Percentiles rank a stretch among this genome's conserved stretches.
Conservation (phyloP, 768 basidiomycete species). For the Rhizopogon rudus region DNA sequence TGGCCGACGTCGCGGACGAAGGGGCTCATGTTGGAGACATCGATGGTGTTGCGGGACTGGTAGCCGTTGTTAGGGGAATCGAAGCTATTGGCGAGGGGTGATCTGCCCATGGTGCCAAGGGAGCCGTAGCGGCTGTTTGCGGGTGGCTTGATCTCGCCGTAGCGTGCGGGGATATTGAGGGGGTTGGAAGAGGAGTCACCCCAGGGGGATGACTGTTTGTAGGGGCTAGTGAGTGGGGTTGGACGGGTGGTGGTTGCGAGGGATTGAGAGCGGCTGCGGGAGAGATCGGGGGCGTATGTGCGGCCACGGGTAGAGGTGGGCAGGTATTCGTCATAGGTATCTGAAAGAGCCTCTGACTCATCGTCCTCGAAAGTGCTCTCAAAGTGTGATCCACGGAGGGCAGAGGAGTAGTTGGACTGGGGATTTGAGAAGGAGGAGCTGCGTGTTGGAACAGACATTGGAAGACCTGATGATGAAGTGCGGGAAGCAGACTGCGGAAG, state of each 20-base stretch:
- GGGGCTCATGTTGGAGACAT: conserved; percentile 78
- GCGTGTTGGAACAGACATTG: conserved; percentile 58
- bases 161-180: conserved; percentile 52
- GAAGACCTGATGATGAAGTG: conserved; percentile 24
- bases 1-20: conserved; percentile 82
- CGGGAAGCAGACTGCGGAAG: conserved; percentile 32
- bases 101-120: conserved; percentile 51
- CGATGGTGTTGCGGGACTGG: conserved; percentile 36
- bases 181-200: conserved; percentile 52
- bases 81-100: conserved; percentile 46
- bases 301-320: conserved; percentile 52
- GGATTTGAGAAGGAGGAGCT: conserved; percentile 65
- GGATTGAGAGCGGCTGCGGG: conserved; percentile 73
- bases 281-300: conserved; percentile 56
- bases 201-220: conserved; percentile 43
- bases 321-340: conserved; percentile 60
- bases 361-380: conserved; percentile 81
- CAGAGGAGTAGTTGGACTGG: conserved; percentile 53
- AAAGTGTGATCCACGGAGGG: conserved; percentile 65
- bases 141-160: conserved; percentile 61
- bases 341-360: conserved; percentile 60
- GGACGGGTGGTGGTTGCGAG: conserved; percentile 57
- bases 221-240: conserved; percentile 47
- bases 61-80: conserved; percentile 49
- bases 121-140: conserved; percentile 59